These are phyloP conservation scores for Aeschynomene evenia DNA, from an alignment of 306 rosid species.

Conservation along the genomic window DNA sequence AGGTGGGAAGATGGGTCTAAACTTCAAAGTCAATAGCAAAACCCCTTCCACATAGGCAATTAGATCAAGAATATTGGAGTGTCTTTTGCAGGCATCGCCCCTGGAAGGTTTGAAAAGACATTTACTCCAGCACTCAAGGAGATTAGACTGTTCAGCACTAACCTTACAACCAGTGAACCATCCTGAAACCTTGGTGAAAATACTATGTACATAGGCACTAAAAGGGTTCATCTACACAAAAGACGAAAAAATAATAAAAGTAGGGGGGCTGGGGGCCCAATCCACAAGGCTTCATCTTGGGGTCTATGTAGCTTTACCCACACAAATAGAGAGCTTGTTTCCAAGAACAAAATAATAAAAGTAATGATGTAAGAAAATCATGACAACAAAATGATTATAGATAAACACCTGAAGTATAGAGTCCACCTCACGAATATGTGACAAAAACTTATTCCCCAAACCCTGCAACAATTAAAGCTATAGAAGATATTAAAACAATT, in stretches of 20 bases:
- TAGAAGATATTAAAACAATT: constrained; percentile 18
- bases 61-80: too few species aligned
- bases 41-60: background rate
- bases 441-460: constrained; percentile 85
- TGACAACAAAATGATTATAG: constrained; percentile 12
- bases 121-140: too few species aligned
- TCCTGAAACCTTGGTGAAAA: background rate
- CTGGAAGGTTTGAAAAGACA: background rate
- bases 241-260: background rate
- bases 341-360: constrained; percentile 3
- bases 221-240: background rate
- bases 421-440: constrained; percentile 96
- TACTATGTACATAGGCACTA: background rate
- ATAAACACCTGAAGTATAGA: constrained; percentile 85
- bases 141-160: too few species aligned
- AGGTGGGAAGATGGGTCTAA: background rate
- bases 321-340: too few species aligned
- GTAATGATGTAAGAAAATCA: constrained; percentile 7
- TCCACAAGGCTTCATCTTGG: too few species aligned
- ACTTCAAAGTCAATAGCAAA: background rate
- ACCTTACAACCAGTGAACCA: background rate
- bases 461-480: constrained; percentile 62
- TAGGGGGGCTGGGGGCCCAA: too few species aligned
- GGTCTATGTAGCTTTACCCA: too few species aligned
- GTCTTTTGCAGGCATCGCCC: background rate